Conservation (phyloP, 169 alveolate genomes). For the Eimeria sp. region DNA sequence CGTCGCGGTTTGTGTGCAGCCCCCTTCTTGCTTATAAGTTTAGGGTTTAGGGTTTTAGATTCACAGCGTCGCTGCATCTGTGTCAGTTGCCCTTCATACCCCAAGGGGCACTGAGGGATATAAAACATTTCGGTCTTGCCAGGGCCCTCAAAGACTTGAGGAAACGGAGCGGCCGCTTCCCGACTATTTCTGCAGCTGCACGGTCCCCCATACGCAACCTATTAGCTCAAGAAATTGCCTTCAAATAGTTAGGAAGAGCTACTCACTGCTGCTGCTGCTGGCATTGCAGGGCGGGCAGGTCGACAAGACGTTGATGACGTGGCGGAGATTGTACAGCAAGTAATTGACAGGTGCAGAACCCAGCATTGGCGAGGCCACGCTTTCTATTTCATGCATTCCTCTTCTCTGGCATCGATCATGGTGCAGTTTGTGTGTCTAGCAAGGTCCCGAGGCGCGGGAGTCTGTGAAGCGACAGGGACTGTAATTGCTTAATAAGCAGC, state of each 20-base stretch:
- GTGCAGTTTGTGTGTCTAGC: background rate
- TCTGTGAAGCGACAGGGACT: background rate
- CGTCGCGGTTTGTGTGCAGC: conserved; percentile 6
- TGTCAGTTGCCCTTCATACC: background rate
- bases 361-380: background rate
- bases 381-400: background rate
- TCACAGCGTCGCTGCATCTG: background rate
- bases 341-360: conserved; percentile 24
- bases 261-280: conserved; percentile 36
- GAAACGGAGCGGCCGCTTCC: background rate
- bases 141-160: background rate
- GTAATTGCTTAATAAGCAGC: background rate
- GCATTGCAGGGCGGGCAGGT: conserved; percentile 69
- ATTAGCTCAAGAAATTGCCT: background rate
- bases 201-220: background rate
- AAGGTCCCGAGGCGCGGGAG: background rate
- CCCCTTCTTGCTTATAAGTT: background rate
- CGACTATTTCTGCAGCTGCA: background rate
- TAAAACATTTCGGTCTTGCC: background rate
- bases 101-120: background rate
- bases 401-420: background rate
- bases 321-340: conserved; percentile 27
- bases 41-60: no score
- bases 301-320: conserved; percentile 81
- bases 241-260: background rate